phyloP scores from a whole-genome alignment of 208 protist genomes.

The Acanthamoeba lenticulata region DNA sequence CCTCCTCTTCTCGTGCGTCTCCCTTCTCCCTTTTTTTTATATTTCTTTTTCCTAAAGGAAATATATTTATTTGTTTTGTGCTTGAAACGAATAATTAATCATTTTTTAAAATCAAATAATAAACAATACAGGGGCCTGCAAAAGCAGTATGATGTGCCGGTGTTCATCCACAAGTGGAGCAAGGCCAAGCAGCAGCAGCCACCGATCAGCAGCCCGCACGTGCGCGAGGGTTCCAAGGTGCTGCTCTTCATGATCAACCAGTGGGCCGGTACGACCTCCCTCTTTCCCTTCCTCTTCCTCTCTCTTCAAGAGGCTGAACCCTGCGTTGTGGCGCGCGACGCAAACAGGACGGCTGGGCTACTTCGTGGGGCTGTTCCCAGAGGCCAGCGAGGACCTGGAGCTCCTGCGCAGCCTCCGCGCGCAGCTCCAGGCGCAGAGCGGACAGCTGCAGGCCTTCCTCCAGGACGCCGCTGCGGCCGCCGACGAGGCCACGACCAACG shows the following conservation, averaged over 20 bases:
- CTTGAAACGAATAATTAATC: no score
- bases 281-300: neutral
- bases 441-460: conserved; percentile 11
- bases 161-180: conserved; percentile 5
- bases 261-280: neutral
- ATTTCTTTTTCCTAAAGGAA: no score
- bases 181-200: conserved; percentile 22
- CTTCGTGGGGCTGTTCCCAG: conserved; percentile 45
- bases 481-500: neutral
- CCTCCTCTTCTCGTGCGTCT: conserved; percentile 73
- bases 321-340: neutral
- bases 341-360: neutral
- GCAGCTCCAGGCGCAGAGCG: neutral
- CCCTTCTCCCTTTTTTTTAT: neutral
- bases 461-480: neutral
- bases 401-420: neutral
- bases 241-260: conserved; percentile 13
- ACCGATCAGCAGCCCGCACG: neutral
- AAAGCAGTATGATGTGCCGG: conserved; percentile 35
- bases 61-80: no score
- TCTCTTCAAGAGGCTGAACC: neutral
- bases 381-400: neutral
- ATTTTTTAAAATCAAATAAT: neutral
- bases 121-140: neutral
- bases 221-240: neutral